Base-by-base conservation (phyloP, 1,139 yeast species). In the Candida glucosophila region DNA sequence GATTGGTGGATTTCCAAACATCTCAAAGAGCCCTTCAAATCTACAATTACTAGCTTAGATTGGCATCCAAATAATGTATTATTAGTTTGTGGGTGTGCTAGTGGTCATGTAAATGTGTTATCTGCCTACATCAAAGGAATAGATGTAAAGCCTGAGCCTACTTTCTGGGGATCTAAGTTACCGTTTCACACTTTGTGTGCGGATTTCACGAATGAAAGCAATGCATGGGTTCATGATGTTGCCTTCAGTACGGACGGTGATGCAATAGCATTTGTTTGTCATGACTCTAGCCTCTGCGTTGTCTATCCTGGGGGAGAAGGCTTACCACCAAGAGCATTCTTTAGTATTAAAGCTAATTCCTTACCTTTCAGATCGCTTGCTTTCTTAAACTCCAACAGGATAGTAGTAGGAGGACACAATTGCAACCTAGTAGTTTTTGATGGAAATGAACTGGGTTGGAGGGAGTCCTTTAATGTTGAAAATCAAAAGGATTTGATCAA, bases 1-100 rank as follows among this genome's bases (percentile, higher is more conserved):
- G 95, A 92, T 51, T 92, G 99, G 99, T 92, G 99, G 99, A 88
- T 90, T 27, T 85, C 97, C 12, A 90, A 88, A 57, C 98, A 90
- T 58, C 74, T 92, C 57, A 86, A 86, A 64, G 85, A 83, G 55
- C 96, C 96, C 11, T 67, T 88, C 41, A 79, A 81, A 49, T 82
- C 95, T 7, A 85, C 97, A 22, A 71, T 90, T 40, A 69, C 90
- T 39, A 69, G 82, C 22, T 67, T 90, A 28, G 80, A 79, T 34
- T 92, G 99, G 99, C 98, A 92, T 51, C 90, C 88, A 32, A 92
- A 92, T 54, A 80, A 79, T 40, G 93, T 90, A 12, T 63, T 92
- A 34, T 63, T 92, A 36, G 93, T 94, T 3, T 69, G 82, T 27
- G 98, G 97, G 10, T 86, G 95, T 14, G 82, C 96, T 11, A 97